Conservation (phyloP, 495 filamentous ascomycete genomes). For the Bathelium albidoporum region DNA sequence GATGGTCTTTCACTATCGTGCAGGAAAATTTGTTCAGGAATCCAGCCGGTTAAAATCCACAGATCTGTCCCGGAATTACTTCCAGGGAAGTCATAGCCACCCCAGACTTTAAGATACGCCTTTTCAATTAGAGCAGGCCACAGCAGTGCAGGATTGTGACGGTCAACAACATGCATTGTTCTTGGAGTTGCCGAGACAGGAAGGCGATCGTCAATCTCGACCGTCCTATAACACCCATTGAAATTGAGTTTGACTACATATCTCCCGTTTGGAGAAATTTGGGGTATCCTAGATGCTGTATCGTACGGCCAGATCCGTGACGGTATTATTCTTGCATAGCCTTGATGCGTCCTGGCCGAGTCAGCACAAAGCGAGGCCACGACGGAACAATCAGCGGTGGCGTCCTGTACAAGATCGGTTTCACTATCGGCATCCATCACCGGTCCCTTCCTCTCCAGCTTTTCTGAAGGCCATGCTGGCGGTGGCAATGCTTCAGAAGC, state of each 20-base stretch:
- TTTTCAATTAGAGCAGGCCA: slow-evolving; percentile 97
- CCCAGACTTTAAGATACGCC: slow-evolving; percentile 91
- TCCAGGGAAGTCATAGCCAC: slow-evolving; percentile 97
- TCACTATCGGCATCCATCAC: slow-evolving; percentile 45
- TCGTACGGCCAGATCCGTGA: slow-evolving; percentile 67
- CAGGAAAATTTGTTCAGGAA: slow-evolving; percentile 89
- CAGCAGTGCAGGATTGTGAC: slow-evolving; percentile 61
- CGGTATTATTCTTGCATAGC: slow-evolving; percentile 50
- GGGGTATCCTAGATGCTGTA: slow-evolving; percentile 40
- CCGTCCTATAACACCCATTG: slow-evolving; percentile 83
- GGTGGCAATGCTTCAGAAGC: slow-evolving; percentile 47
- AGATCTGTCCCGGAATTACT: slow-evolving; percentile 95
- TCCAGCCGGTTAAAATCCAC: slow-evolving; percentile 86
- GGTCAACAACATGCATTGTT: slow-evolving; percentile 78
- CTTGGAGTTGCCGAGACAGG: slow-evolving; percentile 64
- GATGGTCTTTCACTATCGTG: slow-evolving; percentile 69
- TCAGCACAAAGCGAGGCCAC: slow-evolving; percentile 89
- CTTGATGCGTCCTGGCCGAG: slow-evolving; percentile 53
- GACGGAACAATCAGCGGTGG: slow-evolving; percentile 91
- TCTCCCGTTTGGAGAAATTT: slow-evolving; percentile 65
- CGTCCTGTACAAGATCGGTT: slow-evolving; percentile 83
- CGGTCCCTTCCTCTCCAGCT: slow-evolving; percentile 24
- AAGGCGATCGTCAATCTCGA: slow-evolving; percentile 84
- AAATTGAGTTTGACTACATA: slow-evolving; percentile 89
- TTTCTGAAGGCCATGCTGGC: slow-evolving; percentile 21